Evolutionary conservation across 139 green algal species (phyloP).

Genomic region (Zygnema cylindricum): DNA sequence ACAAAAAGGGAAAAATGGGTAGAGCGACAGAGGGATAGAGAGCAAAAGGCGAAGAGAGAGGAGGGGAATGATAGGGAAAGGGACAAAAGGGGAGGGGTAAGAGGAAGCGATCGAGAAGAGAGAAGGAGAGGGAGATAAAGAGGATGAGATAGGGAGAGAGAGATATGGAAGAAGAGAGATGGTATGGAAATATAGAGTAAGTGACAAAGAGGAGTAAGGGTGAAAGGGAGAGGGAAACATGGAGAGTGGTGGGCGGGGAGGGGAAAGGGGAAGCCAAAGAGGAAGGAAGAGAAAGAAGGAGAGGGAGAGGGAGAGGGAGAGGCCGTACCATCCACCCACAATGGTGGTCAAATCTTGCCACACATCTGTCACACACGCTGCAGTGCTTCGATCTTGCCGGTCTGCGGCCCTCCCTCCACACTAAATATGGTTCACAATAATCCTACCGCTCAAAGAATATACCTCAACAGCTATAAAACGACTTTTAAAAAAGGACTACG

Average conservation of each 20-base stretch:
- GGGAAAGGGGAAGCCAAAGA: not conserved
- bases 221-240: not conserved
- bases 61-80: not conserved
- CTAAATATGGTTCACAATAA: slow-evolving; percentile 18
- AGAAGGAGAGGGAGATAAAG: no score
- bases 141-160: no score
- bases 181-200: not conserved
- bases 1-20: not conserved
- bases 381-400: slow-evolving; percentile 57
- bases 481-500: slow-evolving; percentile 18
- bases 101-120: no score
- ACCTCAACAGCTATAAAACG: not conserved
- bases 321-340: slow-evolving; percentile 61
- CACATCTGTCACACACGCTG: slow-evolving; percentile 57
- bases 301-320: not conserved
- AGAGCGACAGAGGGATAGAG: not conserved
- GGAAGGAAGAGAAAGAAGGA: not conserved
- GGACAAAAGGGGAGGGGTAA: not conserved
- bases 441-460: not conserved
- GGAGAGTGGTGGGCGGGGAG: not conserved
- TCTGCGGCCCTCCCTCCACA: slow-evolving; percentile 12
- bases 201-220: not conserved
- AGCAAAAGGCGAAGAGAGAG: not conserved
- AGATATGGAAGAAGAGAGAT: slow-evolving; percentile 22
- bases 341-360: slow-evolving; percentile 64